These are phyloP conservation scores for Tylopilus subfusipes DNA, from an alignment of 768 basidiomycete genomes.

Conservation along the genomic window DNA sequence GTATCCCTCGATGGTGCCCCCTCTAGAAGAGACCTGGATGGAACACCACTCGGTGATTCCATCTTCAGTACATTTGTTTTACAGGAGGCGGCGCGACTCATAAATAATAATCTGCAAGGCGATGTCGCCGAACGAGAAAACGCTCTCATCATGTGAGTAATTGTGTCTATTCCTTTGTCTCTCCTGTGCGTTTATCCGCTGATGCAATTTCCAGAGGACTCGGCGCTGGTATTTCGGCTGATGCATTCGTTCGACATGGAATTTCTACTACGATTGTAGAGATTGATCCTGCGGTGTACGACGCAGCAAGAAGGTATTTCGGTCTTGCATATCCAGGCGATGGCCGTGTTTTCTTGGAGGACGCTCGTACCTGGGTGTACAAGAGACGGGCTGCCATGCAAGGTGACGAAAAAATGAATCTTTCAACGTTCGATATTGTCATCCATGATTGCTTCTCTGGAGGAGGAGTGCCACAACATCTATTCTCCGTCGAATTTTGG, in stretches of 20 bases:
- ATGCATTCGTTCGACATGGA: conserved; percentile 65
- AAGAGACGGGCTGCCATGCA: conserved; percentile 35
- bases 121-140: conserved; percentile 41
- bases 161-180: conserved; percentile 3
- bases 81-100: conserved; percentile 80
- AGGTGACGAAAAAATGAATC: conserved; percentile 13
- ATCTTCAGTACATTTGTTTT: conserved; percentile 82
- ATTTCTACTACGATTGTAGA: conserved; percentile 83
- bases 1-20: conserved; percentile 40
- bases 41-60: conserved; percentile 63
- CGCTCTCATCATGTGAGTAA: conserved; percentile 68
- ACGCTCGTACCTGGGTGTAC: conserved; percentile 69
- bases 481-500: conserved; percentile 89
- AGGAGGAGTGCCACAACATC: conserved; percentile 80
- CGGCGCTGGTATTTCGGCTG: conserved; percentile 79
- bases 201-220: conserved; percentile 59
- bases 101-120: conserved; percentile 46
- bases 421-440: conserved; percentile 57
- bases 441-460: conserved; percentile 95
- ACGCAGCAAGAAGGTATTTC: conserved; percentile 76
- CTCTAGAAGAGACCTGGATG: conserved; percentile 48
- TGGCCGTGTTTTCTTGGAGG: conserved; percentile 65
- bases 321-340: conserved; percentile 65
- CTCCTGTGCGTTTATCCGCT: conserved; percentile 2
- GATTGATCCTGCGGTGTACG: conserved; percentile 88